Evolutionary conservation across 2,329 filamentous ascomycete genomes (phyloP).

Genomic region (Hymenoscyphus linearis): DNA sequence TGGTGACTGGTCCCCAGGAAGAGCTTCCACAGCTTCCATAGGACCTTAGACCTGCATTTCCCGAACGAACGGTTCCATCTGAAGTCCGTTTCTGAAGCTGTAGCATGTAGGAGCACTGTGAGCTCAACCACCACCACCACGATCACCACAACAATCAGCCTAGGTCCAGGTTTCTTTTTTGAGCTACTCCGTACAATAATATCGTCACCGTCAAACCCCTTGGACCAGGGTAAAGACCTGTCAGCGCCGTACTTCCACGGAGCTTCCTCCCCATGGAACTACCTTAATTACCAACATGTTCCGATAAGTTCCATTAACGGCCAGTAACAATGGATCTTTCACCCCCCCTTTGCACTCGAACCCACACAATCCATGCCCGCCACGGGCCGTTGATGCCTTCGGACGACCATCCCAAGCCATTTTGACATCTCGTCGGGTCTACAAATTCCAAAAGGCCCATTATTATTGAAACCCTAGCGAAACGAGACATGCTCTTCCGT

Average conservation of each 20-base stretch:
- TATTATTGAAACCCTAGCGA: conserved; percentile 30
- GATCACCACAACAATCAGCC: neutral
- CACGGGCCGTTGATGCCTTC: conserved; percentile 3
- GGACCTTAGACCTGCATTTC: neutral
- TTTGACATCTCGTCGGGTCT: neutral
- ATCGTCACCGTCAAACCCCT: too few species aligned
- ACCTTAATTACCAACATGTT: neutral
- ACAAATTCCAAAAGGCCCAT: conserved; percentile 11
- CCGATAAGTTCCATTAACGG: neutral
- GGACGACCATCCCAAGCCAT: neutral
- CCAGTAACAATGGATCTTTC: neutral
- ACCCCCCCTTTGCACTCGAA: neutral
- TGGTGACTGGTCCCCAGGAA: neutral
- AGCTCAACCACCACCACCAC: neutral
- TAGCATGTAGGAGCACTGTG: neutral
- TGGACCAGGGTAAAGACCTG: neutral
- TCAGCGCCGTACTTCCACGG: neutral
- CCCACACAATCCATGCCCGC: conserved; percentile 4
- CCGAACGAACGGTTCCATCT: neutral
- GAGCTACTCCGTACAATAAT: too few species aligned
- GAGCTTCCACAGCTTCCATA: neutral
- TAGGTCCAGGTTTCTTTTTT: neutral
- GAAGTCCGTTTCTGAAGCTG: neutral
- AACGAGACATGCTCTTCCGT: conserved; percentile 19
- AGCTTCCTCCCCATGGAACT: neutral